These are phyloP conservation scores for Boletus bicolor DNA, from an alignment of 768 basidiomycete species.

Conservation along the genomic window DNA sequence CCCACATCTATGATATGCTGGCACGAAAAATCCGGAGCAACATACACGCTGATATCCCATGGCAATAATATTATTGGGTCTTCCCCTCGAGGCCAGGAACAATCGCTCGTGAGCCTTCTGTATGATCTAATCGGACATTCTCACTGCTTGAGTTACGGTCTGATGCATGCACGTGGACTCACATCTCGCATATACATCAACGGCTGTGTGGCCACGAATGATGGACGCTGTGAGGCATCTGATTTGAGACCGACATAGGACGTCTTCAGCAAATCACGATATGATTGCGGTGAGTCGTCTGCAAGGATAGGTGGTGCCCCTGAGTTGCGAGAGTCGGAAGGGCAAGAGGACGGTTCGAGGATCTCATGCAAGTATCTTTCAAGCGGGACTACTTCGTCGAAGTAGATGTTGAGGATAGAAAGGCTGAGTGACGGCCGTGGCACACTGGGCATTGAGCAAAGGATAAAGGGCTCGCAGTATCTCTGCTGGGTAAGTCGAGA, in stretches of 20 bases:
- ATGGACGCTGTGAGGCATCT: conserved; percentile 17
- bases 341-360: conserved; percentile 19
- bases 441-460: conserved; percentile 1
- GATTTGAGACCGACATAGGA: conserved; percentile 44
- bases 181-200: conserved; percentile 57
- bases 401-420: conserved; percentile 44
- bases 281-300: conserved; percentile 28
- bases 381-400: conserved; percentile 38
- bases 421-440: conserved; percentile 19
- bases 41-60: conserved; percentile 61
- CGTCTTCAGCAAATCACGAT: conserved; percentile 39
- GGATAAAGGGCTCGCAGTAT: not conserved
- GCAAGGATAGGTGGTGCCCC: conserved; percentile 1
- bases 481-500: not conserved
- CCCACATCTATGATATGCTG: not conserved
- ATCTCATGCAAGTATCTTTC: conserved; percentile 39
- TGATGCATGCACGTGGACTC: conserved; percentile 11
- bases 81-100: conserved; percentile 37
- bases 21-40: not conserved
- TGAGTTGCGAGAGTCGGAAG: conserved; percentile 10
- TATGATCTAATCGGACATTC: conserved; percentile 44
- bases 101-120: conserved; percentile 58
- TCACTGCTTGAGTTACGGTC: not conserved
- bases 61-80: conserved; percentile 58
- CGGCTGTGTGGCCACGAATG: conserved; percentile 34